A percentile compares a stretch with the other conserved stretches of the same genome.
These are phyloP conservation scores for Chloranthus sessilifolius DNA, from an alignment of 164 flowering plant species.

Conservation along the genomic window DNA sequence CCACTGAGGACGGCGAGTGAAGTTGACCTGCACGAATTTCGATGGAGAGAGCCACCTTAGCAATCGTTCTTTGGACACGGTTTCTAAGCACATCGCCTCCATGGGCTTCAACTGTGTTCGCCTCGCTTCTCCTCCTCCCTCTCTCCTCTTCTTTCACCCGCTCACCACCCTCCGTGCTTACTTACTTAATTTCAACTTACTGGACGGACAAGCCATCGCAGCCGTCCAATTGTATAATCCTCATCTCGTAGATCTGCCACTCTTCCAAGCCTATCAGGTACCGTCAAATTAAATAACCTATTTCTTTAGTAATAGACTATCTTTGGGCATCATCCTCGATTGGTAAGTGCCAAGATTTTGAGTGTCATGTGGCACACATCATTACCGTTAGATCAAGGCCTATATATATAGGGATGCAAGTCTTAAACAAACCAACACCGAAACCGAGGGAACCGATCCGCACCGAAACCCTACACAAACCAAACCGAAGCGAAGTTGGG, in stretches of 20 bases:
- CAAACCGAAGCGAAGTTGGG: too few relatives aligned
- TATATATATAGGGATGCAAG: too few relatives aligned
- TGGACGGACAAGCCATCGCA: slow-evolving; percentile 5
- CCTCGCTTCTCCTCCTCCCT: slow-evolving; percentile 38
- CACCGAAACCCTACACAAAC: too few relatives aligned
- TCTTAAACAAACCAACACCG: too few relatives aligned
- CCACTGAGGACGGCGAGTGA: slow-evolving; percentile 25
- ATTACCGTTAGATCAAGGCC: too few relatives aligned
- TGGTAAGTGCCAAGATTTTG: too few relatives aligned
- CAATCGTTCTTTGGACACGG: slow-evolving; percentile 26
- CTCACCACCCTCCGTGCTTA: slow-evolving; percentile 18
- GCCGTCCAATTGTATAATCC: slow-evolving; percentile 31
- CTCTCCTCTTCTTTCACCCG: background rate
- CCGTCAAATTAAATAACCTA: too few relatives aligned
- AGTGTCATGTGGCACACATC: too few relatives aligned
- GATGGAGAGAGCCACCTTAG: slow-evolving; percentile 36
- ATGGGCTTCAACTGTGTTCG: slow-evolving; percentile 42
- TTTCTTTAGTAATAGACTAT: too few relatives aligned
- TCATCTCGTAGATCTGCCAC: slow-evolving; percentile 16
- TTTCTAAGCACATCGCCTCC: slow-evolving; percentile 16
- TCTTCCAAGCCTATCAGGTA: slow-evolving; percentile 14
- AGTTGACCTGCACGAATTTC: slow-evolving; percentile 37
- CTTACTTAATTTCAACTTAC: slow-evolving; percentile 10
- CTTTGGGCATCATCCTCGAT: too few relatives aligned
- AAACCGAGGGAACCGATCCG: too few relatives aligned